Evolutionary conservation across 495 filamentous ascomycete genomes (phyloP), one percentile per base, ranked within the genome.

Genomic region (Tricharina praecox): DNA sequence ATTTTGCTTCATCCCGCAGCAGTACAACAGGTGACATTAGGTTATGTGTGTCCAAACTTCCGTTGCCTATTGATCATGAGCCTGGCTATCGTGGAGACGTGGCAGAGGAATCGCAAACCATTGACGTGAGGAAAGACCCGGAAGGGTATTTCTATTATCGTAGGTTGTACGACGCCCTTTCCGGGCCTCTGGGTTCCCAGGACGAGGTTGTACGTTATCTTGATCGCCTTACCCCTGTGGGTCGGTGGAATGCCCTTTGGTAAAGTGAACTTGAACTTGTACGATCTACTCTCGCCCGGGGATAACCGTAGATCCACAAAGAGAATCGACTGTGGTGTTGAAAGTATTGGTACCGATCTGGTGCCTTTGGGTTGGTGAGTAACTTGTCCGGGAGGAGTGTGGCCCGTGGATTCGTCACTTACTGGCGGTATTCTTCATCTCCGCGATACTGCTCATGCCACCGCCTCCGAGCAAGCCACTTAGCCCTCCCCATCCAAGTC

Each of bases 301-400:
- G 71, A 78, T 15, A 97, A 69, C 55, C 79, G 75, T 25, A 96
- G 70, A 59, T 97, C 86, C 30, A 97, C 88, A 57, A 97, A 97
- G 13, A 97, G 69, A 50, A 97, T 85, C 4, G 85, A 93, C 63
- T 96, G 90, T n/a, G 88, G 85, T 5, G 90, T 95, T 19, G 86
- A 92, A 16, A 97, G 63, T 32, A 97, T 68, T 2, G 90, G 90
- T 32, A 97, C 78, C 16, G 80, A 79, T 60, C 80, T 82, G 13
- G 85, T 79, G 53, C 69, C 76, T 36, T 21, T 33, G 32, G 23
- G 10, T 25, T 30, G 42, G 37, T 60, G 23, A 59, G 48, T 30
- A 53, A 50, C 15, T n/a, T n/a, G n/a, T n/a, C n/a, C n/a, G n/a
- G n/a, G n/a, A n/a, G n/a, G n/a, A n/a, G n/a, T n/a, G n/a, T n/a